Conservation (phyloP, 2,329 filamentous ascomycete genomes). For the Paramyrothecium sp. region DNA sequence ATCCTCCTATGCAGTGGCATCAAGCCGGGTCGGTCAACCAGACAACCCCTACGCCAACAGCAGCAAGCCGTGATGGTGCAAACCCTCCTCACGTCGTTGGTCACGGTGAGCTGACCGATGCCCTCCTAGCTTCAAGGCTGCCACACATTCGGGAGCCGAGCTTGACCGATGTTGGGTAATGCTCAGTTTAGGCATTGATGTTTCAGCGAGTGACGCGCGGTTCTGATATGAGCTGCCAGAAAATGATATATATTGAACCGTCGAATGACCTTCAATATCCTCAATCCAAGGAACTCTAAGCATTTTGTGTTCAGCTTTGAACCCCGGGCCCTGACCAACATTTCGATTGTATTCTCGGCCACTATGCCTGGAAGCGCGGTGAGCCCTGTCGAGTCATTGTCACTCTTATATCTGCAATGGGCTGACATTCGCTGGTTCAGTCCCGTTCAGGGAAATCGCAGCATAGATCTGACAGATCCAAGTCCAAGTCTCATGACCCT, state of each 20-base stretch:
- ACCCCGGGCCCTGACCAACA: too few relatives aligned
- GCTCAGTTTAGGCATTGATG: slow-evolving; percentile 20
- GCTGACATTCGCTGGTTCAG: background rate
- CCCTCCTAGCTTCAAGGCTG: slow-evolving; percentile 6
- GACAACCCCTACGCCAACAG: background rate
- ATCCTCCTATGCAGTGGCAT: background rate
- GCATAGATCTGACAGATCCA: background rate
- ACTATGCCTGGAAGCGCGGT: background rate
- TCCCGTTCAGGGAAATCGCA: background rate
- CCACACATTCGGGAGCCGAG: slow-evolving; percentile 20
- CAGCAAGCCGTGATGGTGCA: background rate
- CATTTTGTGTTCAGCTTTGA: too few relatives aligned
- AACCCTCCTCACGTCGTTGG: slow-evolving; percentile 3
- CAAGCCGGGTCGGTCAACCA: background rate
- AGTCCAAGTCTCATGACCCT: background rate
- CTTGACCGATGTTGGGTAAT: slow-evolving; percentile 9
- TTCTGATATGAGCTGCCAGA: too few relatives aligned
- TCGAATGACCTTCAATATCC: too few relatives aligned
- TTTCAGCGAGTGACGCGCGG: background rate
- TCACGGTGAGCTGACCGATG: slow-evolving; percentile 22
- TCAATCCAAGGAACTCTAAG: too few relatives aligned
- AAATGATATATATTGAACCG: too few relatives aligned
- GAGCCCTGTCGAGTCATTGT: background rate
- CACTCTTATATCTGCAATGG: background rate
- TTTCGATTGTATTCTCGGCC: background rate